Evolutionary conservation across 768 basidiomycete genomes (phyloP).

Genomic region (Cyclocybe cylindracea): DNA sequence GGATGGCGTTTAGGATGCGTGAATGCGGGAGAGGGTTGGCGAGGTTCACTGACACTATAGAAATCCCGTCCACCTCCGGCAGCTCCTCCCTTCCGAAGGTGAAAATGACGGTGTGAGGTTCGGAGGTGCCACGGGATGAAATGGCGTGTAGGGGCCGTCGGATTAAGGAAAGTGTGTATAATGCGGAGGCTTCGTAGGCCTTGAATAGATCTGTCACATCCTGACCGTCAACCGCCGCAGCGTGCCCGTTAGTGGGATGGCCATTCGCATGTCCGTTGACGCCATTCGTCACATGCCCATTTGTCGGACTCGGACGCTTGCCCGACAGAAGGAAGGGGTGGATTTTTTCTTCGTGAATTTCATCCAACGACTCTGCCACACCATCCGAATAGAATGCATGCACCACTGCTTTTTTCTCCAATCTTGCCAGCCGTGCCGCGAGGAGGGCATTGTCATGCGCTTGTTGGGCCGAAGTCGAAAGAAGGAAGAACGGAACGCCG

Average conservation of each 20-base stretch:
- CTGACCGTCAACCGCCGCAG: conserved; percentile 20
- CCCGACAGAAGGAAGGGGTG: conserved; percentile 59
- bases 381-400: conserved; percentile 71
- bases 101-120: conserved; percentile 71
- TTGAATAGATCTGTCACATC: conserved; percentile 40
- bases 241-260: conserved; percentile 17
- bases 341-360: conserved; percentile 61
- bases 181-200: conserved; percentile 67
- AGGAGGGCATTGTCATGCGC: conserved; percentile 91
- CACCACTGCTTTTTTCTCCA: conserved; percentile 75
- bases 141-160: conserved; percentile 64
- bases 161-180: conserved; percentile 63
- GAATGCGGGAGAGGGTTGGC: conserved; percentile 70
- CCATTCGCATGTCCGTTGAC: conserved; percentile 26
- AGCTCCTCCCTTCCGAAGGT: conserved; percentile 58
- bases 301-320: conserved; percentile 32
- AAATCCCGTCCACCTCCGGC: conserved; percentile 52
- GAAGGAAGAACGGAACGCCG: conserved; percentile 78
- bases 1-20: conserved; percentile 58
- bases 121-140: conserved; percentile 46
- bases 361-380: conserved; percentile 40
- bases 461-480: conserved; percentile 76
- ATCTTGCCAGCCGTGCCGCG: conserved; percentile 75
- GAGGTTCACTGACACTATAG: conserved; percentile 66
- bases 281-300: conserved; percentile 33